A percentile compares a stretch with the other conserved stretches of the same genome.
These are phyloP conservation scores for Torrubiellomyces zombiae DNA, from an alignment of 2,329 filamentous ascomycete genomes.

Conservation along the genomic window DNA sequence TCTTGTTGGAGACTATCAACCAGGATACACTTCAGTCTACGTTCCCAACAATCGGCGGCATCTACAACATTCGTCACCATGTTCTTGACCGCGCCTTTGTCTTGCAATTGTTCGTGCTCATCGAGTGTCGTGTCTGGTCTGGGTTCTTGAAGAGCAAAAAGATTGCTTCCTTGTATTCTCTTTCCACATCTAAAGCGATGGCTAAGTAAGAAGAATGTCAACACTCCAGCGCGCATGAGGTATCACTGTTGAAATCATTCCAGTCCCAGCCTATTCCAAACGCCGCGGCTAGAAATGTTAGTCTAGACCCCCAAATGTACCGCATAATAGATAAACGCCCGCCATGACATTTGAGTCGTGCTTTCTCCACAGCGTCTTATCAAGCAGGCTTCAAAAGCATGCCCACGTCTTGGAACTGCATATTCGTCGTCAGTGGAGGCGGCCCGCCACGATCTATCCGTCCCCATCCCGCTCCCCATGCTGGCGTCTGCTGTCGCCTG, in stretches of 20 bases:
- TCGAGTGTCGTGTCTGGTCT: too few relatives aligned
- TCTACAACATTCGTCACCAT: too few relatives aligned
- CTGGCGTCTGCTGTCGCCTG: constrained; percentile 6
- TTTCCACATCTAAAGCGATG: constrained; percentile 1
- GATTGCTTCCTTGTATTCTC: too few relatives aligned
- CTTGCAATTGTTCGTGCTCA: too few relatives aligned
- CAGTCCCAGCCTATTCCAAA: background rate
- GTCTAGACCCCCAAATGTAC: background rate
- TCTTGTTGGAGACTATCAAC: too few relatives aligned
- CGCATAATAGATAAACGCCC: constrained; percentile 1
- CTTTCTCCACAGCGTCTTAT: background rate
- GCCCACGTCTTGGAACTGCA: constrained; percentile 18
- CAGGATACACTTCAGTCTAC: too few relatives aligned
- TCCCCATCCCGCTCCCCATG: constrained; percentile 15
- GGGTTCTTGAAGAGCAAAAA: too few relatives aligned
- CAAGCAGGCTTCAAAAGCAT: constrained; percentile 9
- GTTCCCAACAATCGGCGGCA: too few relatives aligned
- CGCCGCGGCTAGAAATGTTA: background rate
- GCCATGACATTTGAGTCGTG: too few relatives aligned
- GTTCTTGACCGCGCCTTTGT: too few relatives aligned
- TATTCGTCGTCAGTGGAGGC: constrained; percentile 7
- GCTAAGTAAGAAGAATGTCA: background rate
- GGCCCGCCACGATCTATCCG: constrained; percentile 12
- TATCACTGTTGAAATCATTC: background rate
- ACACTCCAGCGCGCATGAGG: background rate